Base-by-base conservation (phyloP, 2,329 filamentous ascomycete genomes). In the Hypoxylon sp. region DNA sequence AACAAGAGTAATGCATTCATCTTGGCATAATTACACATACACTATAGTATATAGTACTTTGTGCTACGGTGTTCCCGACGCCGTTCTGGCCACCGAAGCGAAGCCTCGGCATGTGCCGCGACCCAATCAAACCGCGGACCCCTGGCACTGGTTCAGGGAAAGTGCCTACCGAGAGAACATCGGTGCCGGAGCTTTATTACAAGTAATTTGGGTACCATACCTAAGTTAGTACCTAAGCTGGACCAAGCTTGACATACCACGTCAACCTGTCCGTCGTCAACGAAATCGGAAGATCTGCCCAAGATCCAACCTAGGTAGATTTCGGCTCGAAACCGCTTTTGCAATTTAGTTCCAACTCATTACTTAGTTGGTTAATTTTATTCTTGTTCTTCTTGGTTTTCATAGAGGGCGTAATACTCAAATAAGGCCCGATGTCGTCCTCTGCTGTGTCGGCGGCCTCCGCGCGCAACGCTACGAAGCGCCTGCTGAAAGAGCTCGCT, bases 401-500 rank as follows among this genome's bases (percentile, higher is more conserved):
- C 11, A 4, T 19, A 44, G 14, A 19, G 19, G 39, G 39, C 31
- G 31, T 52, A 13, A 22, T 19, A 35, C 35, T 22, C 8, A 24
- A 10, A 17, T 29, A 22, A 53, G 13, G 13, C 17, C 55, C 13
- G 5, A 59, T 59, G 55, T 53, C 64, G 35, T 61, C 67, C 10
- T 51, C 60, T 37, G 11, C 62, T 14, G 31, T 59, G 42, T 59
- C 65, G 26, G 58, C 60, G 62, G 65, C 76, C 29, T 80, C 81
- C 48, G 78, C 82, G 39, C 83, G 83, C 71, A 83, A 79, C 71
- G 87, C 88, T 22, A 82, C 85, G 33, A 86, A 86, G 75, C 85
- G 88, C 24, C 83, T 91, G 67, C 78, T 89, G 69, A 86, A 85
- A 74, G 88, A 91, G 78, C 81, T 90, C 58, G 83, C 85, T 33